Conservation (phyloP, 1,139 yeast genomes). For the Taphrina flavorubra region DNA sequence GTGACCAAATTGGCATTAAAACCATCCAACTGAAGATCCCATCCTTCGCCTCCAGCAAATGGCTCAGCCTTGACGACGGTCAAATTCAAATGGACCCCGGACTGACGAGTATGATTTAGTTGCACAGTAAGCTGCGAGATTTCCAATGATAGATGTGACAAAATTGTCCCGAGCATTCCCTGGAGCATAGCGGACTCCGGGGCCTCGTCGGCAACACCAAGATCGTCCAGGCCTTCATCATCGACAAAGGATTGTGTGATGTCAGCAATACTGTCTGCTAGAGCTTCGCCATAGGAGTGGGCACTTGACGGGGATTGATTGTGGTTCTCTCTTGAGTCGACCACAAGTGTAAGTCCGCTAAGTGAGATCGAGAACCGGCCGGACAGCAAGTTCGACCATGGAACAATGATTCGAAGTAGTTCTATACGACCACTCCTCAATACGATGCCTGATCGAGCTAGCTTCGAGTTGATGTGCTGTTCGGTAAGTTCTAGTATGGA, state of each 20-base stretch:
- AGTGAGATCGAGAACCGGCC: slow-evolving; percentile 10
- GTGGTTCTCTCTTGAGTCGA: background rate
- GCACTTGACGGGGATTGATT: background rate
- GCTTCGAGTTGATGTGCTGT: slow-evolving; percentile 17
- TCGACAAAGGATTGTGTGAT: slow-evolving; percentile 19
- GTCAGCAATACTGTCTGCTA: slow-evolving; percentile 12
- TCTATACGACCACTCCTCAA: slow-evolving; percentile 19
- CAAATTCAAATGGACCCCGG: background rate
- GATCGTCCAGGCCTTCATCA: slow-evolving; percentile 16
- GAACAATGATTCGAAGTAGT: slow-evolving; percentile 16
- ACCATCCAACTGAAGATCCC: background rate
- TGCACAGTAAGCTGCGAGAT: background rate
- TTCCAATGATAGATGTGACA: slow-evolving; percentile 15
- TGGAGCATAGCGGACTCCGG: slow-evolving; percentile 32
- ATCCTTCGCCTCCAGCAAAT: background rate
- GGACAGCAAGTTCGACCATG: slow-evolving; percentile 34
- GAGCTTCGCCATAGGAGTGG: background rate
- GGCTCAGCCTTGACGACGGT: background rate
- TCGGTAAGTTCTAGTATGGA: background rate
- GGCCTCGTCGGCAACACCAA: slow-evolving; percentile 25
- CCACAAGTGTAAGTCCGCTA: slow-evolving; percentile 18
- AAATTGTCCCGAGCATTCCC: slow-evolving; percentile 15
- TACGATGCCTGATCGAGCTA: slow-evolving; percentile 12
- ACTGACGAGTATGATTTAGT: background rate
- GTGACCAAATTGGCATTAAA: background rate